A percentile compares a stretch with the other conserved stretches of the same genome.
Conservation (phyloP, 1,284 basidiomycete genomes). For the Clitocybe nebularis region DNA sequence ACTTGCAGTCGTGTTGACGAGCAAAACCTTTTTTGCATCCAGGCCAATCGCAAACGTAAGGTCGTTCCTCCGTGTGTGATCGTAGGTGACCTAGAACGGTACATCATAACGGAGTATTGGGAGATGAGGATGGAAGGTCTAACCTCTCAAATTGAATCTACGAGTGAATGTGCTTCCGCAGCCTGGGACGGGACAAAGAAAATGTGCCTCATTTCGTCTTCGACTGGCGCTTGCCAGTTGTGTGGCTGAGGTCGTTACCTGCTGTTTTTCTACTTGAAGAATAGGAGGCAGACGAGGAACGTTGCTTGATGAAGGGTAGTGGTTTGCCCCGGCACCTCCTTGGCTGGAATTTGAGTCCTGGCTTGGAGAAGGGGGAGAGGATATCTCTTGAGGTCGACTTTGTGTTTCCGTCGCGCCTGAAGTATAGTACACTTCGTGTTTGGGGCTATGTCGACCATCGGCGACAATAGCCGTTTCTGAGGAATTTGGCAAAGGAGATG, state of each 20-base stretch:
- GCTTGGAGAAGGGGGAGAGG: conserved; percentile 24
- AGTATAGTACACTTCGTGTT: conserved; percentile 36
- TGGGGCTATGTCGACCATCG: conserved; percentile 25
- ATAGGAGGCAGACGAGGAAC: conserved; percentile 76
- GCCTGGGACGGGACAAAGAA: conserved; percentile 90
- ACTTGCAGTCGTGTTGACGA: conserved; percentile 95
- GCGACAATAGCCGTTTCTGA: conserved; percentile 15
- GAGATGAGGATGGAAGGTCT: conserved; percentile 20
- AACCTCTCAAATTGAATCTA: conserved; percentile 80
- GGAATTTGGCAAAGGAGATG: conserved; percentile 18
- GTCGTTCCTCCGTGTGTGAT: conserved; percentile 94
- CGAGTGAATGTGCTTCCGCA: conserved; percentile 94
- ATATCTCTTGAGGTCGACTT: conserved; percentile 35
- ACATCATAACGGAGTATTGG: conserved; percentile 19
- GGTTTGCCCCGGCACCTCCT: conserved; percentile 42
- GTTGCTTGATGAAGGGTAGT: conserved; percentile 50
- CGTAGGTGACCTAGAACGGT: conserved; percentile 76
- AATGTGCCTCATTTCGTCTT: conserved; percentile 86
- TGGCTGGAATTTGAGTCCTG: conserved; percentile 21
- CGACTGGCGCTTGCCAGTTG: conserved; percentile 89
- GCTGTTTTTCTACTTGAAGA: conserved; percentile 84
- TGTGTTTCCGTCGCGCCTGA: conserved; percentile 45
- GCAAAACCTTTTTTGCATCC: conserved; percentile 95
- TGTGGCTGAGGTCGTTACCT: conserved; percentile 93
- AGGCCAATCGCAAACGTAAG: conserved; percentile 90